Conservation (phyloP, 2,329 filamentous ascomycete genomes). For the Fusarium tjaetaba region DNA sequence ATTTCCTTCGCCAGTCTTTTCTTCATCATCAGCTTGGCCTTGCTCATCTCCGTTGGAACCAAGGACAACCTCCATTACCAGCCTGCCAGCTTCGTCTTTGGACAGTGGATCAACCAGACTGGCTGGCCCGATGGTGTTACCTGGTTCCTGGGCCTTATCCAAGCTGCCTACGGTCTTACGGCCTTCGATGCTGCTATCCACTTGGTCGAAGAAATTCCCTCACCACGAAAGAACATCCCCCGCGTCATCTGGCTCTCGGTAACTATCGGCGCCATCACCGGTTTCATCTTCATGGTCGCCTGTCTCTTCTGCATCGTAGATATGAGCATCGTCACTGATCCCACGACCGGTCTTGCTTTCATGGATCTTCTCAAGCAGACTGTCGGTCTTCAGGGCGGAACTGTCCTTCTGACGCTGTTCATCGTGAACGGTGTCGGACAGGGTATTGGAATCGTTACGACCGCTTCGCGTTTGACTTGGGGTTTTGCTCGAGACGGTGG, state of each 20-base stretch:
- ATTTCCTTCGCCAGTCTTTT: slow-evolving; percentile 63
- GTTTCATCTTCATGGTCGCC: slow-evolving; percentile 62
- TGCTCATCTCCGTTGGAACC: slow-evolving; percentile 62
- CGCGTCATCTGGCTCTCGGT: slow-evolving; percentile 64
- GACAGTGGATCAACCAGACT: slow-evolving; percentile 55
- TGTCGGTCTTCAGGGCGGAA: slow-evolving; percentile 51
- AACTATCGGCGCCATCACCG: slow-evolving; percentile 57
- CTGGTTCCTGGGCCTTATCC: slow-evolving; percentile 68
- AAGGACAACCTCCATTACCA: slow-evolving; percentile 57
- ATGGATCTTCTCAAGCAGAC: slow-evolving; percentile 57
- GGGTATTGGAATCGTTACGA: slow-evolving; percentile 61
- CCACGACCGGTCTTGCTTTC: slow-evolving; percentile 56
- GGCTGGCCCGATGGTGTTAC: slow-evolving; percentile 65
- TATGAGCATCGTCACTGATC: slow-evolving; percentile 53
- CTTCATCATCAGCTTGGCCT: slow-evolving; percentile 59
- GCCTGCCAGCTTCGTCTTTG: slow-evolving; percentile 62
- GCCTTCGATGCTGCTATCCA: slow-evolving; percentile 69
- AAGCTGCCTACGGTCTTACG: slow-evolving; percentile 61
- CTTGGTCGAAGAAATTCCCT: slow-evolving; percentile 66
- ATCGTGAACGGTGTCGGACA: slow-evolving; percentile 66
- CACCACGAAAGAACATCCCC: slow-evolving; percentile 61
- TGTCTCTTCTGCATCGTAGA: slow-evolving; percentile 62
- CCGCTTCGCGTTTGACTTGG: slow-evolving; percentile 63
- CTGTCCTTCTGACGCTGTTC: slow-evolving; percentile 60
- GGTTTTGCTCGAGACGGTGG: slow-evolving; percentile 65